phyloP scores from a whole-genome alignment of 805 yeast species.

The Saccharomycopsis schoenii region DNA sequence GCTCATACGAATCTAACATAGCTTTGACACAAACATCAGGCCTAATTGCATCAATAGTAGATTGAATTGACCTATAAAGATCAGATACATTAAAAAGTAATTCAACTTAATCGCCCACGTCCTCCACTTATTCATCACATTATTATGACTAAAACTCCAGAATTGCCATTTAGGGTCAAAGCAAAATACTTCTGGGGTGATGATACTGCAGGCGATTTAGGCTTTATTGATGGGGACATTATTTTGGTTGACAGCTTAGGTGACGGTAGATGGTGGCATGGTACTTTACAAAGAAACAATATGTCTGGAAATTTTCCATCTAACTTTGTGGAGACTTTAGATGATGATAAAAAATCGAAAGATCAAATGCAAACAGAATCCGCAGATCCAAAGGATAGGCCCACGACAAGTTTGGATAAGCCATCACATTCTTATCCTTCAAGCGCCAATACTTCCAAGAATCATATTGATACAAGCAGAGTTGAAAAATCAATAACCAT shows the following conservation, averaged over 20 bases:
- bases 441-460: not conserved
- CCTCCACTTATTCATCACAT: too few relatives aligned
- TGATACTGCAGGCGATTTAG: constrained; percentile 78
- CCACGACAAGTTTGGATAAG: too few relatives aligned
- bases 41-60: too few relatives aligned
- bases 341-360: constrained; percentile 24
- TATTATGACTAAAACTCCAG: not conserved
- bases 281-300: constrained; percentile 67
- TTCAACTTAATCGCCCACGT: too few relatives aligned
- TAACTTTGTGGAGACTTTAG: constrained; percentile 63
- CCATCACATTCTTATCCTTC: not conserved
- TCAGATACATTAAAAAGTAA: too few relatives aligned
- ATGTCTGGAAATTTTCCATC: constrained; percentile 81
- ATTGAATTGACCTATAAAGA: too few relatives aligned
- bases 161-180: constrained; percentile 61
- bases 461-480: not conserved
- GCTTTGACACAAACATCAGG: too few relatives aligned
- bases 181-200: constrained; percentile 95
- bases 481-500: not conserved
- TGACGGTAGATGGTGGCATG: constrained; percentile 92
- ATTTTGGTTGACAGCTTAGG: constrained; percentile 74
- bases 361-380: constrained; percentile 1
- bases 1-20: too few relatives aligned
- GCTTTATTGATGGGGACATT: constrained; percentile 87
- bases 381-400: not conserved